Evolutionary conservation across 2,329 filamentous ascomycete species (phyloP).

Genomic region (Aspergillus luchuensis): DNA sequence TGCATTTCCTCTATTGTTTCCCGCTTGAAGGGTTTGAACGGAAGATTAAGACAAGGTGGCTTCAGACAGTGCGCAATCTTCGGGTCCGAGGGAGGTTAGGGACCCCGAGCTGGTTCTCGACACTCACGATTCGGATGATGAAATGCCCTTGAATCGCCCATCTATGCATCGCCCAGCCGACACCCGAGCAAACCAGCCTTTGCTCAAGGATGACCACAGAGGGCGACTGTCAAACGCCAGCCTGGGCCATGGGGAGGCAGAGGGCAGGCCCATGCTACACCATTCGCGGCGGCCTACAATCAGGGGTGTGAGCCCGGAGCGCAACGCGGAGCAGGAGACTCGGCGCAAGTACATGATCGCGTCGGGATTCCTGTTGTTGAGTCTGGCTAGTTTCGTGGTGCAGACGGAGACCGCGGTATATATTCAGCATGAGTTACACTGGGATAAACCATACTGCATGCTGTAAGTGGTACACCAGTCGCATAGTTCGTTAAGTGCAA

Average conservation of each 20-base stretch:
- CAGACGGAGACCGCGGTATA: conserved; percentile 96
- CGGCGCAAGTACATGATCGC: conserved; percentile 85
- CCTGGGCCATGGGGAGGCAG: conserved; percentile 32
- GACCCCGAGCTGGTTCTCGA: conserved; percentile 41
- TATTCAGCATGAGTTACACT: conserved; percentile 87
- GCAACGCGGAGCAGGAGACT: conserved; percentile 64
- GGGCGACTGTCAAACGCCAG: conserved; percentile 39
- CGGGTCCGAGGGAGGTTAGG: conserved; percentile 25
- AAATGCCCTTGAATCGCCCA: conserved; percentile 50
- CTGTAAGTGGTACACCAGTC: conserved; percentile 59
- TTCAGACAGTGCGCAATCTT: conserved; percentile 31
- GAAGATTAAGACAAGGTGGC: conserved; percentile 32
- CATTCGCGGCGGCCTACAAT: conserved; percentile 66
- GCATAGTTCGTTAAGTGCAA: neutral
- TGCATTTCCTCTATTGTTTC: conserved; percentile 1
- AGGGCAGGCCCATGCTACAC: conserved; percentile 43
- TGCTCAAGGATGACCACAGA: conserved; percentile 53
- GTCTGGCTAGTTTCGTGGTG: conserved; percentile 82
- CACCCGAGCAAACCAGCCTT: conserved; percentile 54
- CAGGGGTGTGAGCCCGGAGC: conserved; percentile 74
- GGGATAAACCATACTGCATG: conserved; percentile 99
- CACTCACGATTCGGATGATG: conserved; percentile 45
- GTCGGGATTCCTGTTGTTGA: conserved; percentile 77
- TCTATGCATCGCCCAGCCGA: conserved; percentile 51
- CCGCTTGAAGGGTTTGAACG: neutral